Percentiles rank a stretch among this genome's conserved stretches.
phyloP scores from a whole-genome alignment of 1,284 basidiomycete species.

The Termitomyces sp. region DNA sequence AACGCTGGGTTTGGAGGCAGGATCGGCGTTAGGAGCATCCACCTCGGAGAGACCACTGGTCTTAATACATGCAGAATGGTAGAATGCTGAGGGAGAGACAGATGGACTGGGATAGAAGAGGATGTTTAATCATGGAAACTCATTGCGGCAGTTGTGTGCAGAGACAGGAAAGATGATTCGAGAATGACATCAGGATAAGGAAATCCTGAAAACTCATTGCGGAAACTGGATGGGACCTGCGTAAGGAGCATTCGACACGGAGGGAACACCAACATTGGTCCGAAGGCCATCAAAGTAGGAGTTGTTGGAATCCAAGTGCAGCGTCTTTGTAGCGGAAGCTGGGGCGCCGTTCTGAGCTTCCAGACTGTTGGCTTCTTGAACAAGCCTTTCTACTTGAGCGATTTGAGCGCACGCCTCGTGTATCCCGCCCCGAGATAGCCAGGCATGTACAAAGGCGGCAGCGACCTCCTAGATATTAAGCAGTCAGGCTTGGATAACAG shows the following conservation, averaged over 20 bases:
- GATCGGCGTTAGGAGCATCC: no score
- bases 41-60: no score
- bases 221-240: neutral
- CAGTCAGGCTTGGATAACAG: neutral
- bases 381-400: neutral
- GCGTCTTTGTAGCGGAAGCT: neutral
- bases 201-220: no score
- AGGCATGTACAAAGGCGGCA: neutral
- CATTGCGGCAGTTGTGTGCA: neutral
- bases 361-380: neutral
- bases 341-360: neutral
- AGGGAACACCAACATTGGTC: neutral
- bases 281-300: neutral
- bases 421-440: neutral
- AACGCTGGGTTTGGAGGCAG: no score
- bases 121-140: neutral
- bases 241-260: neutral
- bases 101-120: no score
- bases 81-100: no score
- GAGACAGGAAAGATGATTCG: neutral
- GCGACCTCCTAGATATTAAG: neutral
- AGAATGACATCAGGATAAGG: neutral
- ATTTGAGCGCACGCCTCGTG: neutral
- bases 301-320: neutral
- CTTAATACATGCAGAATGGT: no score